Evolutionary conservation across 1,284 basidiomycete genomes (phyloP).

Genomic region (Rhodofomes roseus): DNA sequence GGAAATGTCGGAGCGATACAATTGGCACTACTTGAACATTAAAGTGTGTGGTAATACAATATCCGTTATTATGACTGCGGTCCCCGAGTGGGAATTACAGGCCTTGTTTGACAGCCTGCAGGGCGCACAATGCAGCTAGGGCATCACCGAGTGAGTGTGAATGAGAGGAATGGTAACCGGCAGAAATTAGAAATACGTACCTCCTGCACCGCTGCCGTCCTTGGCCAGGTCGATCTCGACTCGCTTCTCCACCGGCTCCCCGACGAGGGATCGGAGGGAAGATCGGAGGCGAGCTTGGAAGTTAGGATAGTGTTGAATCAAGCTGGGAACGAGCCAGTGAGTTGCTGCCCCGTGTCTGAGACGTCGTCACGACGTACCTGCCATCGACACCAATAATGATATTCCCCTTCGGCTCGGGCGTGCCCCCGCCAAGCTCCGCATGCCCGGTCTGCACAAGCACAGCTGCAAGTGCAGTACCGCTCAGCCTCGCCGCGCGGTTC

Average conservation of each 20-base stretch:
- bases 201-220: conserved; percentile 96
- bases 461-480: conserved; percentile 85
- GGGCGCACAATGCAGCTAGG: conserved; percentile 72
- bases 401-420: conserved; percentile 40
- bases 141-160: not conserved
- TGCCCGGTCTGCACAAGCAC: conserved; percentile 78
- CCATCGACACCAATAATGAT: conserved; percentile 88
- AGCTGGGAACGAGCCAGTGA: conserved; percentile 39
- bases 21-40: not conserved
- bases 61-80: not conserved
- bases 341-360: not conserved
- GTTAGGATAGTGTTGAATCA: conserved; percentile 88
- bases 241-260: conserved; percentile 72
- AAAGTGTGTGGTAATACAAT: not conserved
- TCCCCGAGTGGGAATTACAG: not conserved
- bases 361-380: conserved; percentile 45
- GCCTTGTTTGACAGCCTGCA: conserved; percentile 58
- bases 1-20: not conserved
- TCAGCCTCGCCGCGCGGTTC: conserved; percentile 78
- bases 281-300: conserved; percentile 76
- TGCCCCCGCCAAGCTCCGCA: conserved; percentile 43
- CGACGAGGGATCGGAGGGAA: conserved; percentile 74
- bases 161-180: not conserved
- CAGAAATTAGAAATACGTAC: conserved; percentile 48
- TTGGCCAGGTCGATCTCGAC: conserved; percentile 91